Base-by-base conservation (phyloP, 1,284 basidiomycete genomes). In the Exobasidium cylindrosporum region DNA sequence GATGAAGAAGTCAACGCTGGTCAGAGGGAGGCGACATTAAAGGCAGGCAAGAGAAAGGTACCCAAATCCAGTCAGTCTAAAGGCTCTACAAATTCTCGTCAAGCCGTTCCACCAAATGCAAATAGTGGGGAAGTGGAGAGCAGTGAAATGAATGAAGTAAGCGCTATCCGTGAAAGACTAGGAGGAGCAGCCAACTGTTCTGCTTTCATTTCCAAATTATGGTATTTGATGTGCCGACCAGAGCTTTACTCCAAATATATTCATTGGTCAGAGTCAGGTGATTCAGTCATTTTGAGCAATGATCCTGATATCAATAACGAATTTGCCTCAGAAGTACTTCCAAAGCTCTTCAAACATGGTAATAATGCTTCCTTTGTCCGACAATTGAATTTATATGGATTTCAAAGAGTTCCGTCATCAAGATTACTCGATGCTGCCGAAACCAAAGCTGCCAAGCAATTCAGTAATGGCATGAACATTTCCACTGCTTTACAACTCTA, bases 221-320 rank as follows among this genome's bases (percentile, higher is more conserved):
- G 77, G 77, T 76, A 76, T 58, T 68, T 79, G 14, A 77, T 79
- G 75, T 74, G 73, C 64, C 74, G 74, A 59, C 77, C 77, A 10
- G 72, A 76, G 43, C 67, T 66, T 17, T 77, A 68, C 47, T 23
- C n/a, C 13, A 40, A 32, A 1, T 60, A 63, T 44, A 28, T 63
- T 29, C 57, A 47, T 47, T 60, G 57, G 62, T 53, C 31, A 44
- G 53, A 61, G 49, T 70, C 70, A 0, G 77, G 77, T 40, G 69
- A 73, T 21, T 70, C 75, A 30, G 73, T 79, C 65, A 77, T 79
- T n/a, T 65, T 78, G 14, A 73, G 64, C 21, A 74, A 65, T 64
- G 77, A 78, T 46, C 70, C 74, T 3, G 74, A 77, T 5, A 58
- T 77, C 6, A 67, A 73, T 45, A 73, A 72, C 60, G 77, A 74